Percentiles rank a stretch among this genome's conserved stretches.
Conservation (phyloP, 192 early-diverging fungal genomes). For the Coemansia sp. region DNA sequence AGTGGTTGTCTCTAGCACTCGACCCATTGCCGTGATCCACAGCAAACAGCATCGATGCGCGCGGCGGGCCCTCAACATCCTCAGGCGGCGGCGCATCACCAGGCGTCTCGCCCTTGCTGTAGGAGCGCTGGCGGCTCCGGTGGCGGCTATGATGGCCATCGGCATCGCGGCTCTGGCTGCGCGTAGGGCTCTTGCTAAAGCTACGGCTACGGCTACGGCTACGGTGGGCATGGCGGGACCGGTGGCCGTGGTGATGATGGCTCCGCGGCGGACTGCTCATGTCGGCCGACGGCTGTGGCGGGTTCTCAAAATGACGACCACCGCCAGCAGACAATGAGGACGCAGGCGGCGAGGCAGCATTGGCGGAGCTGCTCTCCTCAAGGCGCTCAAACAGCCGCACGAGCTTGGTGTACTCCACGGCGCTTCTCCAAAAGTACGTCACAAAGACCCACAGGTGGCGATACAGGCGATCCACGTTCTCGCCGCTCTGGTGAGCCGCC, state of each 20-base stretch:
- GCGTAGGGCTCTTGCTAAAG: conserved; percentile 10
- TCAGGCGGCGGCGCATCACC: conserved; percentile 5
- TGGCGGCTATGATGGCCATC: conserved; percentile 3
- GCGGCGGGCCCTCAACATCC: neutral
- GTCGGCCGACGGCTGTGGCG: neutral
- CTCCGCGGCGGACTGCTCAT: neutral
- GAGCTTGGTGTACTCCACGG: conserved; percentile 56
- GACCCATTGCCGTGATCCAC: neutral
- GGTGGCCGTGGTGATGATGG: neutral
- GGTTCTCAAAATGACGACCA: conserved; percentile 11
- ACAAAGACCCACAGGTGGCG: conserved; percentile 71
- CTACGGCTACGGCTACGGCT: conserved; percentile 21
- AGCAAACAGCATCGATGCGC: neutral
- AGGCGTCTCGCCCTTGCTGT: conserved; percentile 22
- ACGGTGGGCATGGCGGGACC: conserved; percentile 7
- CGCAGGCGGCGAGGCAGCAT: conserved; percentile 3
- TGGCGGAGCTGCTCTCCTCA: conserved; percentile 35
- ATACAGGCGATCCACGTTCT: conserved; percentile 40
- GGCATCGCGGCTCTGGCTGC: conserved; percentile 21
- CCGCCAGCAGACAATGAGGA: conserved; percentile 11
- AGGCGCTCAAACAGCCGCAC: conserved; percentile 58
- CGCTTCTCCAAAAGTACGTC: conserved; percentile 64
- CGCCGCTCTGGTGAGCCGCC: conserved; percentile 28
- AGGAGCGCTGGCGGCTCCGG: conserved; percentile 18
- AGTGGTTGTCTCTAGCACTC: conserved; percentile 2